Evolutionary conservation across 257 asterid species (phyloP), one percentile per base, ranked within the genome.

Genomic region (Parsonsia alboflavescens): DNA sequence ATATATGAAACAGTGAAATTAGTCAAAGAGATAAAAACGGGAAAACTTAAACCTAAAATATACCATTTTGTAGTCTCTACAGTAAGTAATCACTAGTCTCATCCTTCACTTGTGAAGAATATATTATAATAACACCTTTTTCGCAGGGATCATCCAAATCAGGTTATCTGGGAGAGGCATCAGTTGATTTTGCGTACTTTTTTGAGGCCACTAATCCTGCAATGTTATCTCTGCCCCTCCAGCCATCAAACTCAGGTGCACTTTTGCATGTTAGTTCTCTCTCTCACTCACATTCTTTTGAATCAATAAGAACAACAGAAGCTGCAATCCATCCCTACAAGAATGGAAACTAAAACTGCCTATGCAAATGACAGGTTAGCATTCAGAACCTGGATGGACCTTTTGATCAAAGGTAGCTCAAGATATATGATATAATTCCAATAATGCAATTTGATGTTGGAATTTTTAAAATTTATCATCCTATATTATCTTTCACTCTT

Each of bases 101-200:
- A 16, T 39, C 45, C 67, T 50, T 67, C 54, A 36, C 30, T 56
- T 24, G 7, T 44, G 36, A 57, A 41, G 58, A 52, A 52, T 5
- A 46, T 45, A 68, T 70, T 53, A 41, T 33, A 2, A 58, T 57
- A 52, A 71, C n/a, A 39, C 17, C 52, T 70, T 82, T 42, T 33
- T 71, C 52, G 68, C 94, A 94, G 98, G 96, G 96, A 48, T 92
- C 98, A 77, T 90, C 97, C 24, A 94, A 92, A 80, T 74, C 97
- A 70, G 95, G 97, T 62, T 86, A 92, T 81, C 83, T 94, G 53
- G 97, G 98, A 87, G 98, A 94, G 79, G 93, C 87, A 44, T 85
- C 90, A 6, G 76, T 91, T 75, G 97, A 94, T 88, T 92, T 94
- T 88, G 93, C 96, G n/a, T 97, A 91, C 84, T 89, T 90, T 73